Conservation (phyloP, 371 early-diverging fungal genomes). For the Apophysomyces variabilis region DNA sequence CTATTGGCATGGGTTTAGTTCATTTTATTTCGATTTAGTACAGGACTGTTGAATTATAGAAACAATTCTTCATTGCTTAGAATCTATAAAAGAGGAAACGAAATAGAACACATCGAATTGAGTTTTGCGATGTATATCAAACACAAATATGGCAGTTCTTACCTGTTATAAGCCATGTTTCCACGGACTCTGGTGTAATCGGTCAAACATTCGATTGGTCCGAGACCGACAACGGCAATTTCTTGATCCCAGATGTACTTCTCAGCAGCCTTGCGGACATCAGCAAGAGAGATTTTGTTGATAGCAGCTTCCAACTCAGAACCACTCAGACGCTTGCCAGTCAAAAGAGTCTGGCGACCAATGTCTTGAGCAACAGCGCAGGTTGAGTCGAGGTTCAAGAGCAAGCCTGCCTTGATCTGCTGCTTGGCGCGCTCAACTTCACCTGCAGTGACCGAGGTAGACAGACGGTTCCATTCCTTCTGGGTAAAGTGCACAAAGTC, state of each 20-base stretch:
- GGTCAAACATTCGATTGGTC: constrained; percentile 83
- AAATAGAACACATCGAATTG: not conserved
- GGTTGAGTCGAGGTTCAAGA: constrained; percentile 87
- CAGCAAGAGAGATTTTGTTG: constrained; percentile 50
- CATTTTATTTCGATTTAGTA: not conserved
- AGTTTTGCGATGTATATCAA: not conserved
- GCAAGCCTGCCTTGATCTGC: constrained; percentile 91
- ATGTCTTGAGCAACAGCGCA: constrained; percentile 91
- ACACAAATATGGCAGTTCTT: constrained; percentile 2
- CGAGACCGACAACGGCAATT: constrained; percentile 88
- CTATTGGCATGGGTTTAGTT: too few relatives aligned
- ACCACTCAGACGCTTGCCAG: constrained; percentile 79
- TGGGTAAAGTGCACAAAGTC: constrained; percentile 87
- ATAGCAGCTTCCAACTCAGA: constrained; percentile 30
- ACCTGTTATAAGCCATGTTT: constrained; percentile 74
- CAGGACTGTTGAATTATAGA: not conserved
- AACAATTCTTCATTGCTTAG: not conserved
- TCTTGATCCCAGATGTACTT: constrained; percentile 89
- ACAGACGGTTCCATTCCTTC: constrained; percentile 91
- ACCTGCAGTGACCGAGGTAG: constrained; percentile 80
- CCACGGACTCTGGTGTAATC: constrained; percentile 90
- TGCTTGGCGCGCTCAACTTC: constrained; percentile 97
- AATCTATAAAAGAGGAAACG: too few relatives aligned
- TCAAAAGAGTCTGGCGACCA: constrained; percentile 90
- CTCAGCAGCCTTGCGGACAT: constrained; percentile 83